A percentile compares a stretch with the other conserved stretches of the same genome.
These are phyloP conservation scores for Pleurozium schreberi DNA, from an alignment of 225 moss, liverwort and hornwort genomes.

Conservation along the genomic window DNA sequence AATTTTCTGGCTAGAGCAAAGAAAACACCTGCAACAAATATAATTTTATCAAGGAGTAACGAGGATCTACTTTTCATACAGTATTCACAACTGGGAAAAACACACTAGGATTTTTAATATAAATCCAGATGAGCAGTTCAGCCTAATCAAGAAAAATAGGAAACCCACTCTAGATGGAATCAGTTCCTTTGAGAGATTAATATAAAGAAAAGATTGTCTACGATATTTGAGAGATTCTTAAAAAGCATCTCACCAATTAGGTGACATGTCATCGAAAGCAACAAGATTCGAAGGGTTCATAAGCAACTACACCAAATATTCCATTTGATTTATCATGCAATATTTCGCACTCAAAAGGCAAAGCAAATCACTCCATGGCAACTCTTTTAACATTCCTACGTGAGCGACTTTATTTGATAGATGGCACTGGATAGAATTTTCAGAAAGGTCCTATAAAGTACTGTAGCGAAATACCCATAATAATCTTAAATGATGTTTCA, in stretches of 20 bases:
- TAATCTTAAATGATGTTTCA: not conserved
- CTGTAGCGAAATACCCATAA: not conserved
- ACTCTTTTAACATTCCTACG: not conserved
- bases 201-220: not conserved
- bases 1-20: not conserved
- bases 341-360: not conserved
- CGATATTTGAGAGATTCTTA: not conserved
- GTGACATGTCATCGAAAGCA: not conserved
- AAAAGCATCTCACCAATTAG: not conserved
- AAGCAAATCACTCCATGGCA: not conserved
- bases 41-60: not conserved
- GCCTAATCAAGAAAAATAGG: not conserved
- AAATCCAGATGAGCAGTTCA: not conserved
- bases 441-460: not conserved
- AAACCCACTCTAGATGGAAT: not conserved
- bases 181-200: not conserved
- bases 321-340: not conserved
- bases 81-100: not conserved
- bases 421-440: not conserved
- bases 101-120: not conserved
- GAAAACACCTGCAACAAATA: constrained; percentile 1
- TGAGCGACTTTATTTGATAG: not conserved
- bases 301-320: not conserved
- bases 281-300: not conserved
- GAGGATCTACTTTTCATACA: not conserved